Evolutionary conservation across 1,284 basidiomycete genomes (phyloP).

Genomic region (Apiotrichum sp.): DNA sequence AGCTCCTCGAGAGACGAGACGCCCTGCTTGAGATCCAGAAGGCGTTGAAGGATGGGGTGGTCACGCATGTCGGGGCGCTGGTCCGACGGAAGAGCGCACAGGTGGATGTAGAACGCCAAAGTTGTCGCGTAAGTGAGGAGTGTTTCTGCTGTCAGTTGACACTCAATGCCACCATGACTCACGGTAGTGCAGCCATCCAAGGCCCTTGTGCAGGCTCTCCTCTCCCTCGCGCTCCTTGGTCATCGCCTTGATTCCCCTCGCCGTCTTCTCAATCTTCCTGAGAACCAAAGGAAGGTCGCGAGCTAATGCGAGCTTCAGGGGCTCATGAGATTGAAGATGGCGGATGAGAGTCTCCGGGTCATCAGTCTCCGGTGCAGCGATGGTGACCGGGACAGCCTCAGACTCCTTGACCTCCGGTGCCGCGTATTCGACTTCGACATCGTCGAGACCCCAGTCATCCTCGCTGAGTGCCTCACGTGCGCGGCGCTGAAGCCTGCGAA

Average conservation of each 20-base stretch:
- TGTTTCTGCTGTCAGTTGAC: constrained; percentile 56
- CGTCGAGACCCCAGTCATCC: constrained; percentile 75
- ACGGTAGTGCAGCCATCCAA: constrained; percentile 49
- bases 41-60: constrained; percentile 73
- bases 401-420: background rate
- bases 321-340: constrained; percentile 70
- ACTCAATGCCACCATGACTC: constrained; percentile 12
- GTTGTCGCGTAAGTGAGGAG: constrained; percentile 83
- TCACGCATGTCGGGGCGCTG: constrained; percentile 59
- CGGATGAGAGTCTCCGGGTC: constrained; percentile 55
- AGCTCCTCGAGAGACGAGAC: constrained; percentile 75
- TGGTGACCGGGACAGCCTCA: constrained; percentile 2
- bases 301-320: constrained; percentile 59
- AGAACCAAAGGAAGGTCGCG: constrained; percentile 52
- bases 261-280: constrained; percentile 42
- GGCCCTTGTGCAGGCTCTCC: constrained; percentile 39
- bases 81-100: constrained; percentile 64
- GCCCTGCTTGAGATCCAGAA: constrained; percentile 78
- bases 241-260: constrained; percentile 41
- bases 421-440: constrained; percentile 51
- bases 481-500: constrained; percentile 69
- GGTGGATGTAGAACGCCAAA: constrained; percentile 86
- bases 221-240: constrained; percentile 31
- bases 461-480: constrained; percentile 65
- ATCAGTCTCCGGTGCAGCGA: constrained; percentile 27